Evolutionary conservation across 2,329 filamentous ascomycete genomes (phyloP).

Genomic region (Diplodia scrobiculata): DNA sequence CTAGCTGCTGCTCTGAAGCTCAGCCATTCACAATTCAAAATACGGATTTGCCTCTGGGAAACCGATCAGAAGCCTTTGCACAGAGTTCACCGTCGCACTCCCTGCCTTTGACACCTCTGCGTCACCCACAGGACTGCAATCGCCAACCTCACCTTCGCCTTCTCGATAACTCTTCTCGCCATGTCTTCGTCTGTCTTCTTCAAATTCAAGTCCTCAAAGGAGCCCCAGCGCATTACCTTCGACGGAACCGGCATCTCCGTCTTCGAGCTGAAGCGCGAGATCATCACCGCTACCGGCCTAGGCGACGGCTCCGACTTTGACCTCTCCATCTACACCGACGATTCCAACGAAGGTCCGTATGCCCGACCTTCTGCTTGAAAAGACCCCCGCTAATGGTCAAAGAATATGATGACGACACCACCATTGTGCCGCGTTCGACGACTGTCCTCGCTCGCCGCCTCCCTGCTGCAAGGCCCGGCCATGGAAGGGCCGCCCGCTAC

Average conservation of each 20-base stretch:
- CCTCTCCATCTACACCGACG: constrained; percentile 88
- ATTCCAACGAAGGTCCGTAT: constrained; percentile 80
- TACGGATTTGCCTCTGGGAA: constrained; percentile 29
- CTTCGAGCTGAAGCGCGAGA: constrained; percentile 98
- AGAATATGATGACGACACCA: constrained; percentile 98
- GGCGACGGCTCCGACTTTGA: constrained; percentile 97
- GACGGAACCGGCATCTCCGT: constrained; percentile 97
- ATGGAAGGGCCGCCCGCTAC: constrained; percentile 89
- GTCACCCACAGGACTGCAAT: constrained; percentile 11
- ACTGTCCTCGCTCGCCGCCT: constrained; percentile 87
- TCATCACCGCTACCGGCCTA: constrained; percentile 89
- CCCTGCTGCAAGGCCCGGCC: constrained; percentile 80
- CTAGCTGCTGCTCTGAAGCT: constrained; percentile 28
- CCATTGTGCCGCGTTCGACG: constrained; percentile 93
- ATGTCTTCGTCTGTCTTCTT: constrained; percentile 99
- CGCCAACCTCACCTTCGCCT: neutral
- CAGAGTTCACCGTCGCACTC: constrained; percentile 29
- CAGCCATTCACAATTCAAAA: constrained; percentile 30
- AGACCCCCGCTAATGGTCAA: constrained; percentile 22
- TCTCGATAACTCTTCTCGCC: constrained; percentile 20
- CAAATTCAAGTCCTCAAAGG: constrained; percentile 99
- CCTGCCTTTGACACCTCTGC: constrained; percentile 28
- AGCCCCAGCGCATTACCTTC: constrained; percentile 90
- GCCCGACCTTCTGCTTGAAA: neutral
- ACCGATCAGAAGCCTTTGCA: constrained; percentile 30